Percentiles rank a stretch among this genome's conserved stretches.
Evolutionary conservation across 176 grass and related monocot species (phyloP).

Genomic region (Oryza coarctata): DNA sequence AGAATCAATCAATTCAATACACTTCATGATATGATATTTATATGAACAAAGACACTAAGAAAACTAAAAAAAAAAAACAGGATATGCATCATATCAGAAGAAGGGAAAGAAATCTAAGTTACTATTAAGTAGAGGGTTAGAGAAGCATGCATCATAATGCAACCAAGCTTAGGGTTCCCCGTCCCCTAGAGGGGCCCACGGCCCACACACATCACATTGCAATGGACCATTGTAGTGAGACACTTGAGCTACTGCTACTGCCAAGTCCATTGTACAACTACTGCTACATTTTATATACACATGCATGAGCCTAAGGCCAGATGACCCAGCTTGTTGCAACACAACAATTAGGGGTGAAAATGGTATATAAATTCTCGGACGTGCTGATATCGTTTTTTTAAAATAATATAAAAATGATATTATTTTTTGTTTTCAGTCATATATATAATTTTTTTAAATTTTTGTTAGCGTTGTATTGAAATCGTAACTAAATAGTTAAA

Average conservation of each 20-base stretch:
- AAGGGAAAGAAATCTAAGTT: not conserved
- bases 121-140: not conserved
- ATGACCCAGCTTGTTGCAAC: not conserved
- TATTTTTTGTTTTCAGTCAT: no score
- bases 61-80: not conserved
- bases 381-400: no score
- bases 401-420: no score
- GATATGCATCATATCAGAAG: not conserved
- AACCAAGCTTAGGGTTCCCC: constrained; percentile 39
- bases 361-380: no score
- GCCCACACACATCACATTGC: constrained; percentile 24
- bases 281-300: not conserved
- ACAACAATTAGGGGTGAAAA: no score
- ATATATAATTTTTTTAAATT: no score
- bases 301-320: not conserved
- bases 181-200: constrained; percentile 29
- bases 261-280: not conserved
- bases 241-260: constrained; percentile 51
- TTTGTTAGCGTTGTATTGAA: no score
- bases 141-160: constrained; percentile 12
- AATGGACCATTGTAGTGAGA: constrained; percentile 47
- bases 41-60: not conserved
- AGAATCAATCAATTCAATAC: constrained; percentile 28
- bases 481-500: no score
- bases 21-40: constrained; percentile 4